These are phyloP conservation scores for Coffea eugenioides DNA, from an alignment of 257 asterid species.

Conservation along the genomic window DNA sequence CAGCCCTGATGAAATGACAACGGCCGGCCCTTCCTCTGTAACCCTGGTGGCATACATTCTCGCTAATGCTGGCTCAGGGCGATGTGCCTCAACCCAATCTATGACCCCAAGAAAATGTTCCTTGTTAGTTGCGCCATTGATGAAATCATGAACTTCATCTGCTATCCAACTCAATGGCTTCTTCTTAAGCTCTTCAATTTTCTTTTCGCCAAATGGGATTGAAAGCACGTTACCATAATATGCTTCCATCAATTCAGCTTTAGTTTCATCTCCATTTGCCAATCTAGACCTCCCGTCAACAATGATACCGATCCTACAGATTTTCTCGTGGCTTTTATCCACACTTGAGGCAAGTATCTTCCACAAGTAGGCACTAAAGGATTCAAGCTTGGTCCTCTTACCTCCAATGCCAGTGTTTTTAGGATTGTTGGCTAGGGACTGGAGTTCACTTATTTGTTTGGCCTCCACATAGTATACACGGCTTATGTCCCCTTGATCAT, in stretches of 20 bases:
- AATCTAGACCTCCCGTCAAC: conserved; percentile 67
- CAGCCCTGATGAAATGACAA: conserved; percentile 60
- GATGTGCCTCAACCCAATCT: conserved; percentile 72
- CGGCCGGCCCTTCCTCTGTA: conserved; percentile 41
- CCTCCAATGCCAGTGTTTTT: not conserved
- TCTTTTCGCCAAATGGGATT: conserved; percentile 56
- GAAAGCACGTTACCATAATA: conserved; percentile 70
- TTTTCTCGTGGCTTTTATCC: not conserved
- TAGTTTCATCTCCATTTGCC: conserved; percentile 20
- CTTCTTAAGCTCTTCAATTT: conserved; percentile 34
- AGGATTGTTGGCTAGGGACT: conserved; percentile 36
- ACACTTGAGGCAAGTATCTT: conserved; percentile 30
- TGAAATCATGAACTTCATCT: conserved; percentile 41
- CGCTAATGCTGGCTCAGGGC: conserved; percentile 42
- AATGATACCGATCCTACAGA: conserved; percentile 50
- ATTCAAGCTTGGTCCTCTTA: conserved; percentile 48
- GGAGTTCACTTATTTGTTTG: conserved; percentile 38
- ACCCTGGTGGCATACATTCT: conserved; percentile 40
- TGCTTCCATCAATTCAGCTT: conserved; percentile 7
- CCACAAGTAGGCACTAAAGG: conserved; percentile 71
- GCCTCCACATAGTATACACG: conserved; percentile 47
- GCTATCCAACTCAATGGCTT: conserved; percentile 45
- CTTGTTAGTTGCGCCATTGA: conserved; percentile 29
- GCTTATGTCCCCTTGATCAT: too few relatives aligned
- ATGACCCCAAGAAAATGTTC: conserved; percentile 72